phyloP scores from a whole-genome alignment of 1,284 basidiomycete genomes.

The Phenoliferia sp. region DNA sequence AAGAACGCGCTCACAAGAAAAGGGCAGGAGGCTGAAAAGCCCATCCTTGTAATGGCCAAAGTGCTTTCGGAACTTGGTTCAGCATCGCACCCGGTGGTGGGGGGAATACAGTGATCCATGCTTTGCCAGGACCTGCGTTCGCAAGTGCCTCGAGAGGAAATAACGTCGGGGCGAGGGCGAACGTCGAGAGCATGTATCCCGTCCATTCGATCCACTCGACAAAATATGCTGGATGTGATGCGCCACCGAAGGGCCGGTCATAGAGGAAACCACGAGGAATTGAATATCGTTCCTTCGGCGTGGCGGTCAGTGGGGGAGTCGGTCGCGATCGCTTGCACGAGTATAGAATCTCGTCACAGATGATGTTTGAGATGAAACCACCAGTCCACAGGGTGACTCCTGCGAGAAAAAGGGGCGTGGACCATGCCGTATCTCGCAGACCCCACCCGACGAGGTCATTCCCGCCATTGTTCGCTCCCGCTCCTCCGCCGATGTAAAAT shows the following conservation, averaged over 20 bases:
- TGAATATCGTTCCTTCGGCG: constrained; percentile 26
- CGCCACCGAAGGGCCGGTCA: constrained; percentile 19
- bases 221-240: constrained; percentile 34
- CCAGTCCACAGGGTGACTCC: constrained; percentile 28
- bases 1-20: constrained; percentile 1
- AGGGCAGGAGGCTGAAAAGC: constrained; percentile 13
- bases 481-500: constrained; percentile 7
- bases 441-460: no score
- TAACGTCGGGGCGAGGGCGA: constrained; percentile 5
- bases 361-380: constrained; percentile 33
- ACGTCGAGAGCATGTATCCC: constrained; percentile 20
- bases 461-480: background rate
- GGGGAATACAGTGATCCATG: background rate
- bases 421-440: background rate
- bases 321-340: constrained; percentile 15
- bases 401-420: constrained; percentile 16
- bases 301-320: background rate
- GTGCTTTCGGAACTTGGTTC: background rate
- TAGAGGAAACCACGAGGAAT: constrained; percentile 35
- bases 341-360: constrained; percentile 36
- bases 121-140: background rate
- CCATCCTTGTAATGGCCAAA: constrained; percentile 14
- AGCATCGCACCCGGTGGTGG: background rate
- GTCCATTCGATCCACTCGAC: constrained; percentile 38
- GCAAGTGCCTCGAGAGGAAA: constrained; percentile 7